phyloP scores from a whole-genome alignment of 129 eudicot genomes.

The Pseudognaphalium luteoalbum region DNA sequence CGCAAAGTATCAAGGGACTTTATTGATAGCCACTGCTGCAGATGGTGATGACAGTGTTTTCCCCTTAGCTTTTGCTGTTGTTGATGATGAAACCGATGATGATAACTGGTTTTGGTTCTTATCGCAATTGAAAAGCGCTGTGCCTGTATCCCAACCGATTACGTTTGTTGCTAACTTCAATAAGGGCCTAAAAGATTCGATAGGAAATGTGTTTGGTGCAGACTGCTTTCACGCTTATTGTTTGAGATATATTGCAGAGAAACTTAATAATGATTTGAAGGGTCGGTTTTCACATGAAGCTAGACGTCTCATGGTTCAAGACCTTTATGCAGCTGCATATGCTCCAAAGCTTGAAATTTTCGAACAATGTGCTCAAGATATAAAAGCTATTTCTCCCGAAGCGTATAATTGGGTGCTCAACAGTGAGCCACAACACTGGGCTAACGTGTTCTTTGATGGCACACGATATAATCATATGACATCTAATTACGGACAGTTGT shows the following conservation, averaged over 20 bases:
- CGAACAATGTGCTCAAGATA: slow-evolving; percentile 56
- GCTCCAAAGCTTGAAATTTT: slow-evolving; percentile 67
- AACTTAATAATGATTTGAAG: slow-evolving; percentile 78
- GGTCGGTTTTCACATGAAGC: slow-evolving; percentile 88
- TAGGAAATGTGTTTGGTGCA: slow-evolving; percentile 53
- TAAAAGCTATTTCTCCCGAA: slow-evolving; percentile 85
- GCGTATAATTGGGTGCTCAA: slow-evolving; percentile 72
- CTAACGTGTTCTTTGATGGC: slow-evolving; percentile 76
- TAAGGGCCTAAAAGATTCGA: slow-evolving; percentile 61
- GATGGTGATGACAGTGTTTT: slow-evolving; percentile 87
- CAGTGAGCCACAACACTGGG: slow-evolving; percentile 86
- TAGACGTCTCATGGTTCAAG: slow-evolving; percentile 90
- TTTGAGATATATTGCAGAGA: slow-evolving; percentile 67
- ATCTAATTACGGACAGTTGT: slow-evolving; percentile 69
- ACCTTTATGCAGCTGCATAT: slow-evolving; percentile 72
- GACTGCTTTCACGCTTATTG: slow-evolving; percentile 81
- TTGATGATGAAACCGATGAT: slow-evolving; percentile 78
- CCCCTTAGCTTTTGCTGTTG: slow-evolving; percentile 85
- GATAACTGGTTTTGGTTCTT: slow-evolving; percentile 91
- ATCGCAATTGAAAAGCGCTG: slow-evolving; percentile 56
- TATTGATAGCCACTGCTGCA: slow-evolving; percentile 66
- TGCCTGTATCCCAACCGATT: slow-evolving; percentile 49
- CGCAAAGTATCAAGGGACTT: slow-evolving; percentile 82
- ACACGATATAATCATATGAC: slow-evolving; percentile 74
- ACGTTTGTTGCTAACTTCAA: slow-evolving; percentile 75